Evolutionary conservation across 257 asterid genomes (phyloP), one percentile per base, ranked within the genome.

Genomic region (Paulownia fortunei): DNA sequence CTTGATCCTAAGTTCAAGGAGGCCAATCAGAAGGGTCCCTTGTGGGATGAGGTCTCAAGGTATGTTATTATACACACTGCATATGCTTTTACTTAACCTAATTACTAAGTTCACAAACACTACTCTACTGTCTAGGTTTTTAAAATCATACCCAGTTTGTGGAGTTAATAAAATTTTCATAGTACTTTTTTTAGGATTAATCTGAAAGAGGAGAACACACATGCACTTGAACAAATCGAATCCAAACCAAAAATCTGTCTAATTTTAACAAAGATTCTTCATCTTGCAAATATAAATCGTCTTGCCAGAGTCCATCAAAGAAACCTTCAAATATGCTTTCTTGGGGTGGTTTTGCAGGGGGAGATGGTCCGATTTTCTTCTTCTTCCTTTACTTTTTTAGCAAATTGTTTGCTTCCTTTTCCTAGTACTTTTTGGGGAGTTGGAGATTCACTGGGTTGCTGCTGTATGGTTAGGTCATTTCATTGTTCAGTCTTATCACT

Each of bases 1-100:
- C 97, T 95, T 67, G 97, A 95, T 84, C 55, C 85, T 6, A 92
- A 85, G 87, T 95, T 95, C 83, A 95, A 93, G 74, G 98, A 95
- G 64, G 97, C 97, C 73, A 93, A 89, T 85, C 99, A 95, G 69
- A 95, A 95, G 52, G 97, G 97, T 30, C 99, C 97, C 23, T 76
- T 95, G 70, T 95, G 99, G 99, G 97, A 95, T 70, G 97, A 93
- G 72, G 92, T 95, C 73, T 91, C 99, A 39, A 90, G 97, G 99
- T 92, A 86, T 11, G 32, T 54, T 4, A 24, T 9, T 26, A 15
- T 41, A 13, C 2, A 64, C 16, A 58, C 39, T 8, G 4, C 23
- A 18, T 9, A 36, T 8, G 30, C 7, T 32, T 3, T 5, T 27
- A 1, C 0, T 59, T 7, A 60, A 74, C 60, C 70, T 71, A 71